phyloP scores from a whole-genome alignment of 768 basidiomycete species.

The Phanerochaete sordida region DNA sequence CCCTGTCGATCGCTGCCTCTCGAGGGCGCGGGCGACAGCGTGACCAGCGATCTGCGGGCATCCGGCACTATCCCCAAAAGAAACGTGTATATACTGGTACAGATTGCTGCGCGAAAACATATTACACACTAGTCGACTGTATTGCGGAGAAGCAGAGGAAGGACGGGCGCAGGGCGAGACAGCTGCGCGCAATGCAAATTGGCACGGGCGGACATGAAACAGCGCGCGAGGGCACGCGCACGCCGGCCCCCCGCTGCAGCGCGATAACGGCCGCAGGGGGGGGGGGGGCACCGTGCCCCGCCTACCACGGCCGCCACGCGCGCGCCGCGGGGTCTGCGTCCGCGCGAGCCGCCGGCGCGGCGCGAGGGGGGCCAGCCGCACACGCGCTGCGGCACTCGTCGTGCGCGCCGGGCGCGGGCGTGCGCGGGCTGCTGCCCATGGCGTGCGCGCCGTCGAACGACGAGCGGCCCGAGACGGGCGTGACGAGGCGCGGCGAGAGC shows the following conservation, averaged over 20 bases:
- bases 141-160: not conserved
- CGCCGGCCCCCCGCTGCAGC: too few relatives aligned
- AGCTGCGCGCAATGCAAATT: not conserved
- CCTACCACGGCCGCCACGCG: constrained; percentile 4
- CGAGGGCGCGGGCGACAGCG: too few relatives aligned
- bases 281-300: too few relatives aligned
- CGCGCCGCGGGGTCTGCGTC: not conserved
- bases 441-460: constrained; percentile 1
- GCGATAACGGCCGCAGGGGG: too few relatives aligned
- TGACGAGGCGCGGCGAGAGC: not conserved
- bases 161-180: not conserved
- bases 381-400: not conserved
- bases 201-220: not conserved
- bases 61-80: too few relatives aligned
- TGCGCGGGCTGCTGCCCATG: not conserved
- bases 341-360: not conserved
- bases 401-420: not conserved
- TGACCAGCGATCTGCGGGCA: too few relatives aligned
- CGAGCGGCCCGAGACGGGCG: constrained; percentile 3
- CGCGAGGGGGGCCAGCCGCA: not conserved
- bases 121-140: not conserved
- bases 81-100: not conserved
- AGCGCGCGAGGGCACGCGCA: not conserved
- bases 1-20: not conserved
- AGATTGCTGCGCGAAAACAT: not conserved